Evolutionary conservation across 2,329 filamentous ascomycete species (phyloP), one percentile per base, ranked within the genome.

Genomic region (Cryphonectria carpinicola): DNA sequence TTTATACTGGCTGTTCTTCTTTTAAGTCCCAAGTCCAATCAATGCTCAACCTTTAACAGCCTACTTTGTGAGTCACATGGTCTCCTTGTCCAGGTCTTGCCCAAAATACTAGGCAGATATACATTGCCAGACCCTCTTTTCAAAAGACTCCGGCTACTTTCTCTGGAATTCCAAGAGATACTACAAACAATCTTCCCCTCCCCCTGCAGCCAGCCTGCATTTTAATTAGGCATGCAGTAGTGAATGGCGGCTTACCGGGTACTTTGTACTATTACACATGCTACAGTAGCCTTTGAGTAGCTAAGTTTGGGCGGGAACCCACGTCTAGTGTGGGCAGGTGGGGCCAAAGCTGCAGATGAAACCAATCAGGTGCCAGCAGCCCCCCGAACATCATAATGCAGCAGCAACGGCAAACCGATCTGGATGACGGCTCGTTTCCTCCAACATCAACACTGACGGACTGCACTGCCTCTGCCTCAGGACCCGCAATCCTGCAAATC

Each of bases 401-500:
- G 25, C 17, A 6, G 25, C 17, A 6, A 35, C 35, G 58, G 58
- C 58, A 61, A 39, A 11, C 32, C 10, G 35, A 61, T 37, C 58
- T 61, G 58, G 13, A 61, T 61, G 58, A 61, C 58, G 58, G 58
- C 58, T 8, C 14, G 7, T 60, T 11, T 39, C 32, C 58, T n/a
- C 58, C 35, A 61, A 39, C 58, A 61, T 61, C 58, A 61, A 61
- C 58, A 61, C 58, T 58, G 54, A n/a, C 32, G 22, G 32, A 32
- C 22, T 61, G 58, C 32, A 61, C 58, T 61, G 58, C 58, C 58
- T n/a, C 35, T 39, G 58, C 32, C 25, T 35, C 32, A 61, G 58
- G 35, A 61, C 58, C 58, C 58, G 58, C 35, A 61, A n/a, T 61
- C 58, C 58, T 61, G 58, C 56, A 35, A 60, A 22, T 17, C 58